Evolutionary conservation across 805 yeast species (phyloP), one percentile per base, ranked within the genome.

Genomic region (Pichia nakasei): DNA sequence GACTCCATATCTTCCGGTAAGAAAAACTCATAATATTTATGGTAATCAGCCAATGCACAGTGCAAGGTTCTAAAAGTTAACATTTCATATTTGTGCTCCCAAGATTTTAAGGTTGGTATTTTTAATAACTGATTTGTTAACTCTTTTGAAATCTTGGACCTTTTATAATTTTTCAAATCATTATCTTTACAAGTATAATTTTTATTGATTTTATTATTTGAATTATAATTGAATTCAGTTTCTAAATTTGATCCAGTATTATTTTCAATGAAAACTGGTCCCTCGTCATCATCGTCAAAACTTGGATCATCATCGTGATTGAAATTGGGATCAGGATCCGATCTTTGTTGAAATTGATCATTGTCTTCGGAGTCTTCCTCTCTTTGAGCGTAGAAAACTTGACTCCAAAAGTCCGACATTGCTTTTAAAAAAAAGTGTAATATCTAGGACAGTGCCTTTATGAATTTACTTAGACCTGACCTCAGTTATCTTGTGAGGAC

Each of bases 1-100:
- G 43, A 53, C 1, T 32, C 13, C n/a, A 35, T 24, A 13, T n/a
- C 15, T 20, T 21, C 17, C 5, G 19, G 37, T 21, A 52, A 43
- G n/a, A 52, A 19, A 24, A 32, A 21, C 18, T 48, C 31, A 33
- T 36, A 45, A 20, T 34, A 46, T 36, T 37, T 37, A 19, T 47
- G 44, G 15, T 49, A 39, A 29, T 43, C 45, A 15, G 50, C 39
- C n/a, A 47, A 19, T 5, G 50, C 50, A 41, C 46, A 51, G 32
- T 44, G 46, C 3, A 51, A 42, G 4, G 51, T 35, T 40, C 48
- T 45, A 35, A 49, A 49, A 2, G 45, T 27, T 18, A 47, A 38
- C 8, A 27, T 24, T 34, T 45, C 50, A 33, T 32, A 31, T 8
- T 29, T 17, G 20, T 42, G 45, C 18, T 38, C 39, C 27, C 42